Percentiles rank a stretch among this genome's conserved stretches.
Evolutionary conservation across 164 flowering plant species (phyloP).

Genomic region (Tetracentron sinense): DNA sequence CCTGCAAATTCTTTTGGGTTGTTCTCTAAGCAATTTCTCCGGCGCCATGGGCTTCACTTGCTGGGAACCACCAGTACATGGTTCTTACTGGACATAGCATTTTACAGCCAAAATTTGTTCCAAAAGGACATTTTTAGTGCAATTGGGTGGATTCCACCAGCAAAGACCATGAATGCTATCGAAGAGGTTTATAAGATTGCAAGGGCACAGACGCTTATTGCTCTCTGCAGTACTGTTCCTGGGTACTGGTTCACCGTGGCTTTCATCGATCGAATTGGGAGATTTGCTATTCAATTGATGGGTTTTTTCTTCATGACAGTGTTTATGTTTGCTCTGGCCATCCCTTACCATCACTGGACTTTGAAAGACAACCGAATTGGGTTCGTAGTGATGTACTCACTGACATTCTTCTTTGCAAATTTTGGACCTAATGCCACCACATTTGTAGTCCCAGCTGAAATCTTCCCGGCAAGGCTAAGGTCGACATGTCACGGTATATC

Average conservation of each 20-base stretch:
- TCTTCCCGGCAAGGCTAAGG: too few relatives aligned
- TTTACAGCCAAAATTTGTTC: conserved; percentile 42
- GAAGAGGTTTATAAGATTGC: conserved; percentile 35
- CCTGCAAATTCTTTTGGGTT: conserved; percentile 27
- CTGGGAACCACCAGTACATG: conserved; percentile 37
- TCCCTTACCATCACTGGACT: conserved; percentile 15
- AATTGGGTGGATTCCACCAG: conserved; percentile 38
- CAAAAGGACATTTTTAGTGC: conserved; percentile 44
- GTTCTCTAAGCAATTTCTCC: conserved; percentile 31
- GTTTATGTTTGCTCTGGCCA: too few relatives aligned
- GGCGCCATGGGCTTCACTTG: conserved; percentile 42
- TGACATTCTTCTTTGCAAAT: conserved; percentile 17
- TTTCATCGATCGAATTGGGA: conserved; percentile 28
- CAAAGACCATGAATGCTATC: conserved; percentile 32
- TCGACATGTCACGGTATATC: conserved; percentile 21
- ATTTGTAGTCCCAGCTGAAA: conserved; percentile 14
- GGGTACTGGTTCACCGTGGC: conserved; percentile 45
- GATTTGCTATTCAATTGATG: conserved; percentile 24
- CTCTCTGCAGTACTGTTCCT: conserved; percentile 38
- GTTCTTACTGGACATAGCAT: conserved; percentile 41
- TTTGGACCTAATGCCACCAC: conserved; percentile 21
- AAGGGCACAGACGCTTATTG: conserved; percentile 39
- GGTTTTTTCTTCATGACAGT: conserved; percentile 20
- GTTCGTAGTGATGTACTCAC: conserved; percentile 5
- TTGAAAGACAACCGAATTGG: not conserved